phyloP scores from a whole-genome alignment of 2,329 filamentous ascomycete genomes.

The Neobulgaria alba region DNA sequence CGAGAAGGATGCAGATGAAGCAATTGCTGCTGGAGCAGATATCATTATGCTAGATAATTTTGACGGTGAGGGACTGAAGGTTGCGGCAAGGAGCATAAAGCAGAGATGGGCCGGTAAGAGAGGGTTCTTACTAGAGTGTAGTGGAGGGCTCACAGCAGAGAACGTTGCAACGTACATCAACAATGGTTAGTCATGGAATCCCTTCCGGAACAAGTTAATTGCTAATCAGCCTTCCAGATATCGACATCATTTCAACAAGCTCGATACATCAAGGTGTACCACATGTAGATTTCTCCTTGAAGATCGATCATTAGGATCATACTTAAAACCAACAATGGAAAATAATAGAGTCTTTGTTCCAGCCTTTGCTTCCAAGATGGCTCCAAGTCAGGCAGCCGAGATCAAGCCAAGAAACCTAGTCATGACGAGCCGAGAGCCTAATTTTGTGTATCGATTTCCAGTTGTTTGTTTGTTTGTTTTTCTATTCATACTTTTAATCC shows the following conservation, averaged over 20 bases:
- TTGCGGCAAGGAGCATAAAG: conserved; percentile 68
- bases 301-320: conserved; percentile 53
- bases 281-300: conserved; percentile 92
- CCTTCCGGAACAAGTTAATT: conserved; percentile 7
- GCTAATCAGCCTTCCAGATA: conserved; percentile 43
- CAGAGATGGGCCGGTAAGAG: conserved; percentile 67
- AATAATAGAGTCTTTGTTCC: too few relatives aligned
- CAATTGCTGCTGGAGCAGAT: conserved; percentile 83
- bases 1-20: conserved; percentile 82
- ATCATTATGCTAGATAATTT: conserved; percentile 99
- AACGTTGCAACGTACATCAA: conserved; percentile 80
- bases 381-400: too few relatives aligned
- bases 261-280: conserved; percentile 93
- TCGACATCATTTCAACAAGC: conserved; percentile 94
- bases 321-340: too few relatives aligned
- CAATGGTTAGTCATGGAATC: conserved; percentile 44
- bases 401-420: too few relatives aligned
- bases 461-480: too few relatives aligned
- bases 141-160: conserved; percentile 75
- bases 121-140: conserved; percentile 81
- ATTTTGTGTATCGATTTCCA: too few relatives aligned
- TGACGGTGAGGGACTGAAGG: conserved; percentile 64
- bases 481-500: too few relatives aligned
- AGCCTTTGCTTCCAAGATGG: too few relatives aligned
- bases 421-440: too few relatives aligned